Base-by-base conservation (phyloP, 345 rosid species). In the Pseudoturritis turrita region DNA sequence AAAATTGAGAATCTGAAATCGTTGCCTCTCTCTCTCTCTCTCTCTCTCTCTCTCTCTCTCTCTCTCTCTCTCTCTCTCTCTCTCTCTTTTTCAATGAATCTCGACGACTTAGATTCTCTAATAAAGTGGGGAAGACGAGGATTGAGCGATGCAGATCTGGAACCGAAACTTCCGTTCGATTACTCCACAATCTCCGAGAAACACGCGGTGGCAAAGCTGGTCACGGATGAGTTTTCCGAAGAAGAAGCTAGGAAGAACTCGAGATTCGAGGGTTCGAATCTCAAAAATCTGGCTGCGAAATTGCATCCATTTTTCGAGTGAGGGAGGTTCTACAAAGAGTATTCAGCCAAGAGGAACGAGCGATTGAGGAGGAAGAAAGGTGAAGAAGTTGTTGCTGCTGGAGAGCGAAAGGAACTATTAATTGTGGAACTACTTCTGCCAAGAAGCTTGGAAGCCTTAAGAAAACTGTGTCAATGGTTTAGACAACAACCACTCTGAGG, bases 291-390 rank as follows among this genome's bases (percentile, higher is more conserved):
- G 2, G 65, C 65, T 3, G 7, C 37, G 4, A 70, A 74, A 10
- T 78, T 86, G 1, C 76, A 59, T 73, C 73, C 88, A 4, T 21
- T 83, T 9, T 88, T 94, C 65, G 87, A 86, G 81, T 85, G 98
- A 61, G 98, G 98, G 18, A 86, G 88, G 73, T 86, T 88, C 33
- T 94, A 94, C 35, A 96, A 91, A 1, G 87, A 78, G 78, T 94
- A 94, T 70, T 78, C 96, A 0, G 97, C 91, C 0, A 80, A 84
- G 74, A 88, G 98, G 74, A 91, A 88, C 69, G 98, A 94, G 84
- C 68, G 88, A 78, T 79, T 94, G 79, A 86, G 53, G 77, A 80
- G 86, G 76, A 94, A 86, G 84, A 85, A 64, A 66, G 71, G 80
- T 19, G 82, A n/a, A n/a, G n/a, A n/a, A n/a, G n/a, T n/a, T n/a